phyloP scores from a whole-genome alignment of 768 basidiomycete genomes.

The Termitomyces sp. region DNA sequence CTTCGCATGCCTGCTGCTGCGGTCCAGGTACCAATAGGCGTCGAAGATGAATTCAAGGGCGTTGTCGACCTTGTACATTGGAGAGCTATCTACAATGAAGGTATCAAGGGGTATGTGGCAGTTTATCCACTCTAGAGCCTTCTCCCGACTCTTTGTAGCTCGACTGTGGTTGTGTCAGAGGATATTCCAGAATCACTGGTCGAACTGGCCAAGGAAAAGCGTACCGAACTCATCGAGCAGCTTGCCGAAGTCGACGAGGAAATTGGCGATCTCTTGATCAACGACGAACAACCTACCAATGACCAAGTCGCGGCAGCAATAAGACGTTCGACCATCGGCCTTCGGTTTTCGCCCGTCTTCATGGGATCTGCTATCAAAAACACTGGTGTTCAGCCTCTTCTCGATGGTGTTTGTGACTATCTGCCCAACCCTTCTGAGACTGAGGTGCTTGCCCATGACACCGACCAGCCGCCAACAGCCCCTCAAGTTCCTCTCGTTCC shows the following conservation, averaged over 20 bases:
- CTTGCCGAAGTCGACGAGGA: slow-evolving; percentile 96
- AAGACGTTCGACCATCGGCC: slow-evolving; percentile 80
- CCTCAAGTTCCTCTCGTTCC: slow-evolving; percentile 77
- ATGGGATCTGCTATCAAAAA: slow-evolving; percentile 98
- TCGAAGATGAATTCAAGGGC: slow-evolving; percentile 83
- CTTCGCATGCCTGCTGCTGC: slow-evolving; percentile 92
- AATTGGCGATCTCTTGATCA: slow-evolving; percentile 88
- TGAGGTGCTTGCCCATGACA: slow-evolving; percentile 80
- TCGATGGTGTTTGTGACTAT: slow-evolving; percentile 96
- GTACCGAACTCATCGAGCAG: slow-evolving; percentile 88
- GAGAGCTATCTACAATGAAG: slow-evolving; percentile 94
- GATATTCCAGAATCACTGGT: slow-evolving; percentile 82
- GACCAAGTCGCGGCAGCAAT: slow-evolving; percentile 80
- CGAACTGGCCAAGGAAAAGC: slow-evolving; percentile 79
- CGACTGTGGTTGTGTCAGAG: slow-evolving; percentile 74
- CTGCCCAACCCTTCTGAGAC: slow-evolving; percentile 86
- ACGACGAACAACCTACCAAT: slow-evolving; percentile 74
- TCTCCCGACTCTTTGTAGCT: slow-evolving; percentile 38
- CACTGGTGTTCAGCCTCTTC: slow-evolving; percentile 88
- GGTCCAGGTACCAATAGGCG: slow-evolving; percentile 93
- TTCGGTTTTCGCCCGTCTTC: slow-evolving; percentile 96
- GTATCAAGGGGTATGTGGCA: slow-evolving; percentile 82
- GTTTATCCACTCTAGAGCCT: slow-evolving; percentile 1
- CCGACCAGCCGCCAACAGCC: slow-evolving; percentile 58
- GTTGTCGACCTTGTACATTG: slow-evolving; percentile 93